Conservation (phyloP, 176 grass and related monocot species). For the Cocos nucifera region DNA sequence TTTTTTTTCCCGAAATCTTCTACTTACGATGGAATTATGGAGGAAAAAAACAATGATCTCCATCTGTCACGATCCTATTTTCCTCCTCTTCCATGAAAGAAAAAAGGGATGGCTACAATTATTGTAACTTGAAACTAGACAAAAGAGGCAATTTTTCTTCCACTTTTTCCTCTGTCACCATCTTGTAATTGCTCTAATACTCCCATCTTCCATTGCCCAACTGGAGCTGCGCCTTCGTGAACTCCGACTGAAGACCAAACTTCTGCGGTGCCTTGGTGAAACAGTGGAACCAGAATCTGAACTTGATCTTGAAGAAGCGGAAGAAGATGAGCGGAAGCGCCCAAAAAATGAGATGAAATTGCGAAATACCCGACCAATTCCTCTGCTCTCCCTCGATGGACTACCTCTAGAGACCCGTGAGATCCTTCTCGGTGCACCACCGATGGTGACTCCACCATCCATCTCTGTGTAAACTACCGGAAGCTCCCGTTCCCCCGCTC, state of each 20-base stretch:
- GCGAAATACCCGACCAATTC: conserved; percentile 44
- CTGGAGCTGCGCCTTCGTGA: conserved; percentile 35
- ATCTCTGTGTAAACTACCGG: conserved; percentile 71
- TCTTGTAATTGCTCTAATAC: conserved; percentile 30
- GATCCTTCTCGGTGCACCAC: conserved; percentile 44
- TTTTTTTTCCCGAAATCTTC: conserved; percentile 21
- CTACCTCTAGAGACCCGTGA: conserved; percentile 37
- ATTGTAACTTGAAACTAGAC: neutral
- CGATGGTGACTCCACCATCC: conserved; percentile 57
- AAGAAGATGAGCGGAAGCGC: conserved; percentile 8
- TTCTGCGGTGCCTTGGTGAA: neutral
- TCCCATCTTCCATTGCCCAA: conserved; percentile 50
- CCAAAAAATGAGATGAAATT: conserved; percentile 49
- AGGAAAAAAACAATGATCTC: conserved; percentile 11
- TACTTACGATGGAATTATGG: conserved; percentile 33
- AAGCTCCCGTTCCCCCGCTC: conserved; percentile 28
- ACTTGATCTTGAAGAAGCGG: conserved; percentile 20
- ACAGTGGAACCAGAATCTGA: neutral
- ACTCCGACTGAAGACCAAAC: conserved; percentile 9
- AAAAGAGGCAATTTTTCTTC: conserved; percentile 12
- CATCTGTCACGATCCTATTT: neutral
- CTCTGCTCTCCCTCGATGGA: conserved; percentile 22
- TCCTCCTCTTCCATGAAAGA: neutral
- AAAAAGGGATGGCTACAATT: neutral
- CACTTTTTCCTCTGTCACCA: conserved; percentile 10